These are phyloP conservation scores for Pseudonitzschia delicatissima DNA, from an alignment of 108 stramenopile species.

Conservation along the genomic window DNA sequence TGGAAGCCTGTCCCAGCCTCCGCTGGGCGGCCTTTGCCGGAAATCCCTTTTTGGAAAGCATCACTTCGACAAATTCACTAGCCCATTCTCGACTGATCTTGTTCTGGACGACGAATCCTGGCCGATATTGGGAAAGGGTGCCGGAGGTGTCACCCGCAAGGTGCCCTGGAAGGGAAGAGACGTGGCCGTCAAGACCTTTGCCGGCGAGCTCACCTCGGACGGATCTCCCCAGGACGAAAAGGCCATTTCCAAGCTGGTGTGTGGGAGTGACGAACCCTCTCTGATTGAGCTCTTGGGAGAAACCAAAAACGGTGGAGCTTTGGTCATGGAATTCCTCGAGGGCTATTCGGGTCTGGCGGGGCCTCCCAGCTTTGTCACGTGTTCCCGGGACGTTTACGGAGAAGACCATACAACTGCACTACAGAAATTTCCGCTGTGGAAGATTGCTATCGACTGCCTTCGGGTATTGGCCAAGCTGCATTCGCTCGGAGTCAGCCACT, in stretches of 20 bases:
- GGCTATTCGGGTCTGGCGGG: conserved; percentile 44
- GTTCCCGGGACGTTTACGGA: conserved; percentile 60
- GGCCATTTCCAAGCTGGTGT: conserved; percentile 15
- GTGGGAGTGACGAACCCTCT: conserved; percentile 1
- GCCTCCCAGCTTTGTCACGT: conserved; percentile 60
- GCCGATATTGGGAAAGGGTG: conserved; percentile 50
- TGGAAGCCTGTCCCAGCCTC: conserved; percentile 35
- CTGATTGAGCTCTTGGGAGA: conserved; percentile 49
- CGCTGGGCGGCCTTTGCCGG: conserved; percentile 51
- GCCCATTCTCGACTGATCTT: conserved; percentile 24
- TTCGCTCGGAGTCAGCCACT: conserved; percentile 52
- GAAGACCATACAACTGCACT: neutral
- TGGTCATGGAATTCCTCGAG: conserved; percentile 64
- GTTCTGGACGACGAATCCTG: conserved; percentile 15
- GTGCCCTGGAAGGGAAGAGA: conserved; percentile 5
- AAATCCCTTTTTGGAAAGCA: conserved; percentile 45
- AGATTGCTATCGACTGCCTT: conserved; percentile 29
- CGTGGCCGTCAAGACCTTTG: conserved; percentile 45
- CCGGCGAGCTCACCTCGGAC: conserved; percentile 49
- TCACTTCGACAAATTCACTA: neutral
- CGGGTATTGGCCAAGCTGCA: conserved; percentile 43
- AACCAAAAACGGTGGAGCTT: conserved; percentile 31
- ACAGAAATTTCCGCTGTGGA: conserved; percentile 21
- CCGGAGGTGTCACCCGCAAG: conserved; percentile 51
- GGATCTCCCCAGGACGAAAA: conserved; percentile 56